phyloP scores from a whole-genome alignment of 2,329 filamentous ascomycete genomes.

The Xylariaceae sp. region DNA sequence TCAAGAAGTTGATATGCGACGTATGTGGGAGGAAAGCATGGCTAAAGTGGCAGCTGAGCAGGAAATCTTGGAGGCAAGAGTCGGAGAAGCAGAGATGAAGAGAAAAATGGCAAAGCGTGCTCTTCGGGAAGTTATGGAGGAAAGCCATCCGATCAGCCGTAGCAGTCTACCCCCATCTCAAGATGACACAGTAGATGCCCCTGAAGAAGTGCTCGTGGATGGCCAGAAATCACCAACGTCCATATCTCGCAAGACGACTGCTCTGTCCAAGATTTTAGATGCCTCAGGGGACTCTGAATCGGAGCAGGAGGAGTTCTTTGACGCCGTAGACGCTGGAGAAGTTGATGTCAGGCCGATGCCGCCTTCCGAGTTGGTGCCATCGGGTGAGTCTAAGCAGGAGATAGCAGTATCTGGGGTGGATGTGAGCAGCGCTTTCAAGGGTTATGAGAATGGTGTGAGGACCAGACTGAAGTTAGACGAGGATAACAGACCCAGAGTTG shows the following conservation, averaged over 20 bases:
- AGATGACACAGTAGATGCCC: constrained; percentile 32
- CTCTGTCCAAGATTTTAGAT: constrained; percentile 66
- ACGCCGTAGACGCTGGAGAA: constrained; percentile 89
- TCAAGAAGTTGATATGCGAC: constrained; percentile 82
- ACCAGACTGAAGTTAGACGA: constrained; percentile 80
- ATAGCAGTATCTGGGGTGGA: constrained; percentile 51
- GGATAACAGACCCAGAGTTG: constrained; percentile 89
- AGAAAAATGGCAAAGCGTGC: constrained; percentile 84
- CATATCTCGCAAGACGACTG: constrained; percentile 56
- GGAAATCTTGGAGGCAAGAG: constrained; percentile 79
- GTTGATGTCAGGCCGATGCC: constrained; percentile 74
- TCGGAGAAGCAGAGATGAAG: constrained; percentile 87
- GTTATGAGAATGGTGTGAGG: constrained; percentile 86
- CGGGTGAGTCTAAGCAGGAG: constrained; percentile 43
- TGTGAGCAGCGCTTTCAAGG: constrained; percentile 74
- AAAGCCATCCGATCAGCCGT: constrained; percentile 36
- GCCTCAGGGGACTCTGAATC: constrained; percentile 73
- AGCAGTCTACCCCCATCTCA: constrained; percentile 25
- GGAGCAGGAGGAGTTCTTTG: constrained; percentile 91
- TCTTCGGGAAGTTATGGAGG: constrained; percentile 76
- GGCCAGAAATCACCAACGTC: constrained; percentile 41
- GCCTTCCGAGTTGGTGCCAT: constrained; percentile 39
- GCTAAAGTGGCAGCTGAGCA: constrained; percentile 92
- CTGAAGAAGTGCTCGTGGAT: constrained; percentile 34
- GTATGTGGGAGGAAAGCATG: constrained; percentile 99